Evolutionary conservation across 768 basidiomycete genomes (phyloP).

Genomic region (Boletales sp.): DNA sequence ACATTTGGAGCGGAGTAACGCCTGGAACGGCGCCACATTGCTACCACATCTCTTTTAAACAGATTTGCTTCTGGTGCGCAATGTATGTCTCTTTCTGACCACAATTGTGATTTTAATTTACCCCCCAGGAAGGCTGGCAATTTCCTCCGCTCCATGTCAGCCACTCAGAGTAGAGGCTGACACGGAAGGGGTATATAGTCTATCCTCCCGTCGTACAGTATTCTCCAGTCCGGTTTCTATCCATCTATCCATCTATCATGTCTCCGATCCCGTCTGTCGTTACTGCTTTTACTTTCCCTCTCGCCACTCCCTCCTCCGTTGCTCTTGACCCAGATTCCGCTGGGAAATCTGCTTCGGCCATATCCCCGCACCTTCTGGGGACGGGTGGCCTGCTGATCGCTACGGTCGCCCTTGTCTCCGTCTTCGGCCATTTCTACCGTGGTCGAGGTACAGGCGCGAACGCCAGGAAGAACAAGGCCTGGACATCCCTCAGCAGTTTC

Average conservation of each 20-base stretch:
- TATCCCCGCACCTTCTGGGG: constrained; percentile 1
- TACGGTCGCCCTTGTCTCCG: constrained; percentile 8
- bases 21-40: too few relatives aligned
- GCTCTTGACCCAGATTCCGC: background rate
- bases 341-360: constrained; percentile 3
- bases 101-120: background rate
- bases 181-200: constrained; percentile 8
- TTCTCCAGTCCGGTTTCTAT: background rate
- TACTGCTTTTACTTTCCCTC: constrained; percentile 3
- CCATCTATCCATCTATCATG: constrained; percentile 11
- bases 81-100: too few relatives aligned
- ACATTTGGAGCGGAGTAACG: too few relatives aligned
- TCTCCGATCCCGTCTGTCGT: constrained; percentile 16
- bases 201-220: background rate
- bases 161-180: constrained; percentile 3
- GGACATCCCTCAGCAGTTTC: constrained; percentile 4
- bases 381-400: constrained; percentile 19
- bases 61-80: too few relatives aligned
- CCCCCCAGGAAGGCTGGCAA: constrained; percentile 10
- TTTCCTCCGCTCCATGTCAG: background rate
- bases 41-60: too few relatives aligned
- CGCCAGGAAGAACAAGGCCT: background rate
- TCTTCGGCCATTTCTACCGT: constrained; percentile 16
- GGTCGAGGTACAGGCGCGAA: background rate
- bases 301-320: constrained; percentile 5